Base-by-base conservation (phyloP, 805 yeast species). In the Myxozyma vanderwaltii region DNA sequence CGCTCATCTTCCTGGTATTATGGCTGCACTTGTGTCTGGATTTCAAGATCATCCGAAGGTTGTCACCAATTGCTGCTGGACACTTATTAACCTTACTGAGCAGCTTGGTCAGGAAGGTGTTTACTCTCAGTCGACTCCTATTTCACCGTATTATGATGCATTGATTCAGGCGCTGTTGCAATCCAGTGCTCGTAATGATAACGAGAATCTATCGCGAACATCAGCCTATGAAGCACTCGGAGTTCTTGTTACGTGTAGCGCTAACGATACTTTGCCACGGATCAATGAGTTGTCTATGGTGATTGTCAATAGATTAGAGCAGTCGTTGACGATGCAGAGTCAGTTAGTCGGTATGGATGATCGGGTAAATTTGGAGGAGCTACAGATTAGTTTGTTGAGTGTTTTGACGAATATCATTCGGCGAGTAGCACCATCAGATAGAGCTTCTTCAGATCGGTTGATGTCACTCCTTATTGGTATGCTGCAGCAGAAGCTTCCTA, bases 1-100 rank as follows among this genome's bases (percentile, higher is more conserved):
- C 45, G 73, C 75, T 3, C 86, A 86, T 71, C 79, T 94, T 63
- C 90, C 92, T 27, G 78, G 77, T 46, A 84, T 94, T 54, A 76
- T 94, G 56, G 79, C 81, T 54, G 94, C 96, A 0, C 81, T 94
- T 64, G 74, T 86, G 48, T 71, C 78, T 39, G 99, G 99, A n/a
- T 79, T 94, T 65, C 82, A 81, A 66, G 98, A 91, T 73, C 95
- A 90, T 72, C 90, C 97, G 36, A 89, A 88, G 74, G 96, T 94
- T 35, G 82, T 91, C 2, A 90, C 97, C n/a, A 94, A 94, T 77
- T 90, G 97, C 75, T 90, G 98, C 74, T 94, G 99, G 99, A 86
- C 97, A 4, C 79, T 94, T 63, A 94, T 94, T 75, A 94, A 94
- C 73, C 79, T 94, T 65, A 81, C 89, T 27, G 98, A 92, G 74